Evolutionary conservation across 2,329 filamentous ascomycete genomes (phyloP).

Genomic region (Eutypella sp.): DNA sequence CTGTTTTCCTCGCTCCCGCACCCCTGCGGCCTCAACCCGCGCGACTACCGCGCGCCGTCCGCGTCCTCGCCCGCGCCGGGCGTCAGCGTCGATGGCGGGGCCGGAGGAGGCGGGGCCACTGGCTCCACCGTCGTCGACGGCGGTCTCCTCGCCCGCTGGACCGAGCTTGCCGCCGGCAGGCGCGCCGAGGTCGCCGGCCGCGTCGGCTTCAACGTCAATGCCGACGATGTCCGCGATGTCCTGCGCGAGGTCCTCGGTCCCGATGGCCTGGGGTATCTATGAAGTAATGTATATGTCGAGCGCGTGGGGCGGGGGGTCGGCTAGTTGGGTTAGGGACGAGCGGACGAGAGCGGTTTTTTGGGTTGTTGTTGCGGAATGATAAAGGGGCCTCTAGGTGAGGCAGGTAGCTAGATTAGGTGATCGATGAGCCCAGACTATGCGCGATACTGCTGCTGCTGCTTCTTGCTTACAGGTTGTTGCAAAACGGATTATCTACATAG

Average conservation of each 20-base stretch:
- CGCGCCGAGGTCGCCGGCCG: constrained; percentile 68
- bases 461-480: too few relatives aligned
- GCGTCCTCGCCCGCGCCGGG: neutral
- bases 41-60: constrained; percentile 62
- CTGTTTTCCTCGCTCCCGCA: constrained; percentile 72
- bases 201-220: constrained; percentile 59
- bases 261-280: constrained; percentile 47
- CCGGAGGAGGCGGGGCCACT: constrained; percentile 55
- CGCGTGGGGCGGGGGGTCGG: too few relatives aligned
- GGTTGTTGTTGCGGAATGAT: too few relatives aligned
- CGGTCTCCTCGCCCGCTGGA: constrained; percentile 67
- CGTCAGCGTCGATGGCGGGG: constrained; percentile 39
- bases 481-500: too few relatives aligned
- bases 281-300: constrained; percentile 1
- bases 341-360: neutral
- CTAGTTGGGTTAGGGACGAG: neutral
- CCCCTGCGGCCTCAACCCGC: constrained; percentile 75
- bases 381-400: too few relatives aligned
- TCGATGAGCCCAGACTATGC: too few relatives aligned
- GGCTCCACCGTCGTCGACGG: constrained; percentile 74
- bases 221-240: constrained; percentile 59
- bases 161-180: constrained; percentile 67
- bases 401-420: too few relatives aligned
- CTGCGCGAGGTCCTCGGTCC: constrained; percentile 50
- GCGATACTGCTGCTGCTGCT: too few relatives aligned